Evolutionary conservation across 108 stramenopile species (phyloP).

Genomic region (Discostella stelligeroides): DNA sequence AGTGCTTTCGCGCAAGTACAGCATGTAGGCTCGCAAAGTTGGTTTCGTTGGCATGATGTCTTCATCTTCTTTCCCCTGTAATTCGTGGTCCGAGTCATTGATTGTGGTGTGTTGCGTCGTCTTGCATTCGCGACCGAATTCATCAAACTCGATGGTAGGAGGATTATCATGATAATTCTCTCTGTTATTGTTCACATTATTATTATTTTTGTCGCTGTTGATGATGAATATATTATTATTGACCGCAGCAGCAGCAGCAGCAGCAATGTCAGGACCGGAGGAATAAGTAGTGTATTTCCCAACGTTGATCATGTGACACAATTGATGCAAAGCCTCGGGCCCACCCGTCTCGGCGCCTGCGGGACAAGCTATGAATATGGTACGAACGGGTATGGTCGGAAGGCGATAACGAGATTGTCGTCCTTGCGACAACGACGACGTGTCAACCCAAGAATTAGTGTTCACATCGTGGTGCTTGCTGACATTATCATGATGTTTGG

Average conservation of each 20-base stretch:
- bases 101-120: constrained; percentile 3
- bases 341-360: constrained; percentile 54
- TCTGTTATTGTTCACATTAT: neutral
- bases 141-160: constrained; percentile 1
- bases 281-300: constrained; percentile 14
- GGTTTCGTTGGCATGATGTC: neutral
- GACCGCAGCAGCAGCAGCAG: too few species aligned
- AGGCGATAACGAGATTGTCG: neutral
- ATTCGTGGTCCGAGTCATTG: neutral
- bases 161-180: neutral
- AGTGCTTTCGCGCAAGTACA: constrained; percentile 37
- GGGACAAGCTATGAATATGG: constrained; percentile 56
- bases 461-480: neutral
- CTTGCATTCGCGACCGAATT: constrained; percentile 21
- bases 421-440: constrained; percentile 3
- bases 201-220: neutral
- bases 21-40: constrained; percentile 32
- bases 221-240: too few species aligned
- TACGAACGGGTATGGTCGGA: constrained; percentile 29
- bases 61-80: neutral
- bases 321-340: constrained; percentile 61
- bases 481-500: neutral
- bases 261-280: neutral
- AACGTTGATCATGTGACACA: constrained; percentile 56
- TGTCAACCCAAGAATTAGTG: too few species aligned